Evolutionary conservation across 352 stramenopile species (phyloP).

Genomic region (Pythium dissotocum): DNA sequence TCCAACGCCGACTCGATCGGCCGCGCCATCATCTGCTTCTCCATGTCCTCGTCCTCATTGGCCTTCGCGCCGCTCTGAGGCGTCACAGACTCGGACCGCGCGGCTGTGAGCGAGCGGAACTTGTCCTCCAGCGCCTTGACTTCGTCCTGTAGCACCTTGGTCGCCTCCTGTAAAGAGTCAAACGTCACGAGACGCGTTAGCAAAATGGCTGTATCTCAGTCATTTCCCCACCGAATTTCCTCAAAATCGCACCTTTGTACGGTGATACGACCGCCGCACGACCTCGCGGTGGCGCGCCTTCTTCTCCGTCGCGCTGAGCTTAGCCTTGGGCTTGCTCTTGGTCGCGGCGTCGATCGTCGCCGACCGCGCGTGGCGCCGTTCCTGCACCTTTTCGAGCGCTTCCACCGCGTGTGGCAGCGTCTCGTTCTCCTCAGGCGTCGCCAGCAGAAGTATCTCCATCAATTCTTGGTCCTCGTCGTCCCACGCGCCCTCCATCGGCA

Average conservation of each 20-base stretch:
- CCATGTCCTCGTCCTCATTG: background rate
- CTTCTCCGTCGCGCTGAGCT: constrained; percentile 56
- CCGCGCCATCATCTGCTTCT: background rate
- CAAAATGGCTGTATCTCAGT: background rate
- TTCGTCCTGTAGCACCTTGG: constrained; percentile 52
- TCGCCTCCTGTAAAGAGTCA: constrained; percentile 33
- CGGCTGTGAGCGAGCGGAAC: constrained; percentile 44
- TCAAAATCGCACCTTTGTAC: constrained; percentile 52
- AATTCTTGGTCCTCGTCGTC: constrained; percentile 32
- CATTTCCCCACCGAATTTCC: background rate
- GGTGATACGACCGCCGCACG: constrained; percentile 72
- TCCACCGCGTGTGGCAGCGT: background rate
- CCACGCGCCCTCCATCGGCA: constrained; percentile 13
- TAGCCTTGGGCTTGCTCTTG: constrained; percentile 37
- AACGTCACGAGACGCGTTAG: background rate
- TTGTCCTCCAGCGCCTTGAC: constrained; percentile 56
- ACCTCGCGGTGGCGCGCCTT: constrained; percentile 67
- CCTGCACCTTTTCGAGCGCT: background rate
- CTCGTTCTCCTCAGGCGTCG: constrained; percentile 8
- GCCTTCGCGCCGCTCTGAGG: background rate
- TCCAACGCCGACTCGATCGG: background rate
- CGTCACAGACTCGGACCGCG: background rate
- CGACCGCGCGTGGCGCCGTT: background rate
- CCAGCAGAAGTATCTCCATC: constrained; percentile 31
- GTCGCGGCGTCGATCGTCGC: constrained; percentile 17